These are phyloP conservation scores for Smallanthus sonchifolius DNA, from an alignment of 129 eudicot genomes.

Conservation along the genomic window DNA sequence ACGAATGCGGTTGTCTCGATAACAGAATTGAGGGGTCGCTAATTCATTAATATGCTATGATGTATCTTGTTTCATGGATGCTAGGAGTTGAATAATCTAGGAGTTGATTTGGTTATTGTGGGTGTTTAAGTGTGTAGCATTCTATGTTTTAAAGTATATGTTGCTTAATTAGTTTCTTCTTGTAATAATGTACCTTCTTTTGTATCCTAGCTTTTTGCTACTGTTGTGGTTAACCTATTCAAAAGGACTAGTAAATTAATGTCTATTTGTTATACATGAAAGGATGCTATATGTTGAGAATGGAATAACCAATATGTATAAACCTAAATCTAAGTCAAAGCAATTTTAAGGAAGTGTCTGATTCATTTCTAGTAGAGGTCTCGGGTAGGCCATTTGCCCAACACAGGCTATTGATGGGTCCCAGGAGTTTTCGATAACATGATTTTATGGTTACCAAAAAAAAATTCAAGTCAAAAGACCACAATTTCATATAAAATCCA, in stretches of 20 bases:
- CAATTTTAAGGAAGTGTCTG: too few relatives aligned
- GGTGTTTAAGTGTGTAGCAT: neutral
- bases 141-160: neutral
- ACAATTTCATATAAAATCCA: too few relatives aligned
- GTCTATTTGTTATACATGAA: neutral
- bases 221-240: neutral
- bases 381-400: too few relatives aligned
- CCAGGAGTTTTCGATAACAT: too few relatives aligned
- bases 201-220: neutral
- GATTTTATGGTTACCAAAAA: too few relatives aligned
- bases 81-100: neutral
- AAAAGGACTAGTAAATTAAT: too few relatives aligned
- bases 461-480: too few relatives aligned
- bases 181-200: neutral
- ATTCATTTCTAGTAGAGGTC: too few relatives aligned
- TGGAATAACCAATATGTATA: neutral
- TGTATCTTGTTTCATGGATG: neutral
- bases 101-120: neutral
- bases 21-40: constrained; percentile 35
- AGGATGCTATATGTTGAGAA: neutral
- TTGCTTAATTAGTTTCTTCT: too few relatives aligned
- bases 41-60: neutral
- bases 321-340: too few relatives aligned
- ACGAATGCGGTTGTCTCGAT: constrained; percentile 27
- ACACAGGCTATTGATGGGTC: too few relatives aligned